These are phyloP conservation scores for Aristolochia contorta DNA, from an alignment of 164 flowering plant species.

Conservation along the genomic window DNA sequence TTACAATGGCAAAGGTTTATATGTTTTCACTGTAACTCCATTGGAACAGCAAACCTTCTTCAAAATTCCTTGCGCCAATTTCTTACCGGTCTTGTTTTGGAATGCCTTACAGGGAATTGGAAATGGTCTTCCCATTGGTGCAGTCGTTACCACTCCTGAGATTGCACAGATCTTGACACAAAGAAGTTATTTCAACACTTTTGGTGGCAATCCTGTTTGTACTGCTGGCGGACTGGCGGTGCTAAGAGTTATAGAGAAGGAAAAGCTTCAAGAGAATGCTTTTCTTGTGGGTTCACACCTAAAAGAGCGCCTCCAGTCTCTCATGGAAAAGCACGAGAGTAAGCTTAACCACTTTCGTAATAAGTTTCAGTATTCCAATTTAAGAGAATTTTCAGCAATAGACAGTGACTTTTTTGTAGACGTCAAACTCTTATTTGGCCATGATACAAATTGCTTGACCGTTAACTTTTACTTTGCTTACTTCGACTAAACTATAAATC, in stretches of 20 bases:
- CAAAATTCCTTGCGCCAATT: no score
- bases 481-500: no score
- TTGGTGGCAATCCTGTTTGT: conserved; percentile 93
- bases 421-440: no score
- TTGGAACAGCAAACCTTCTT: no score
- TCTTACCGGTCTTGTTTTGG: background rate
- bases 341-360: conserved; percentile 12
- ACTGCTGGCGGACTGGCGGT: conserved; percentile 93
- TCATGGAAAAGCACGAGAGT: conserved; percentile 77
- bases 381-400: background rate
- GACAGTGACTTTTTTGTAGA: no score
- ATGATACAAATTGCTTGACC: no score
- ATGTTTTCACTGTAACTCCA: background rate
- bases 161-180: conserved; percentile 75
- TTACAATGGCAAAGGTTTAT: conserved; percentile 91
- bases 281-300: conserved; percentile 60
- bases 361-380: background rate
- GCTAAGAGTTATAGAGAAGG: conserved; percentile 70
- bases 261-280: conserved; percentile 83
- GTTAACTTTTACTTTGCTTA: no score
- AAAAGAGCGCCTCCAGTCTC: conserved; percentile 55
- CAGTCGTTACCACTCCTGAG: conserved; percentile 95
- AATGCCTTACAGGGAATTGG: conserved; percentile 71
- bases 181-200: conserved; percentile 78
- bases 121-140: conserved; percentile 92